Percentiles rank a stretch among this genome's conserved stretches.
phyloP scores from a whole-genome alignment of 495 filamentous ascomycete species.

The Extremus antarcticus region DNA sequence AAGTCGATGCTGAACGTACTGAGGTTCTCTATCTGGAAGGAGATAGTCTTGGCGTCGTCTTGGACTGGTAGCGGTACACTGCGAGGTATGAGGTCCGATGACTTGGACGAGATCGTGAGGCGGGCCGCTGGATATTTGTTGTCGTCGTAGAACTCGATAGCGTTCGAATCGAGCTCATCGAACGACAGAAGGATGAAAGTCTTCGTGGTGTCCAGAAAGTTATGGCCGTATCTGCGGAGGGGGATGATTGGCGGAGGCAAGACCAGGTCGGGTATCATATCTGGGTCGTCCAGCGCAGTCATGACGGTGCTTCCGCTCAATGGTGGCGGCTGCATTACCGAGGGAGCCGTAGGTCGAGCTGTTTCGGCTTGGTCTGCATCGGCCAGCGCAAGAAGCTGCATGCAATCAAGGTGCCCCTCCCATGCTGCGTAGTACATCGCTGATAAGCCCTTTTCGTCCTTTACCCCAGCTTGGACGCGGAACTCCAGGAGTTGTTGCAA shows the following conservation, averaged over 20 bases:
- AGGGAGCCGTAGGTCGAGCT: slow-evolving; percentile 28
- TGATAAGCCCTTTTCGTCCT: slow-evolving; percentile 84
- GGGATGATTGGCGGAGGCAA: slow-evolving; percentile 95
- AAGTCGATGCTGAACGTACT: slow-evolving; percentile 92
- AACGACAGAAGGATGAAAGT: slow-evolving; percentile 87
- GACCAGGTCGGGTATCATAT: slow-evolving; percentile 84
- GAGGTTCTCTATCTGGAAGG: slow-evolving; percentile 90
- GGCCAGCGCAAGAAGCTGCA: slow-evolving; percentile 54
- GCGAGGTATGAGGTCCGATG: slow-evolving; percentile 88
- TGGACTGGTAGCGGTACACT: slow-evolving; percentile 92
- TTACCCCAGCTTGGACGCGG: slow-evolving; percentile 59
- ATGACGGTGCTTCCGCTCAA: slow-evolving; percentile 29
- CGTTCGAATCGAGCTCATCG: slow-evolving; percentile 54
- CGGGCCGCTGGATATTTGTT: slow-evolving; percentile 91
- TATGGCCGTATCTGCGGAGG: slow-evolving; percentile 86
- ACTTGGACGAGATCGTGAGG: slow-evolving; percentile 89
- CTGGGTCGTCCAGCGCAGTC: slow-evolving; percentile 61
- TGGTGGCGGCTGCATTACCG: slow-evolving; percentile 2
- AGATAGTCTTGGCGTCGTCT: slow-evolving; percentile 82
- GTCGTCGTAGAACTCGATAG: slow-evolving; percentile 84
- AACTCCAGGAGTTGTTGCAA: slow-evolving; percentile 65
- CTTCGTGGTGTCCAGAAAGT: slow-evolving; percentile 86
- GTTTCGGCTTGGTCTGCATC: neutral
- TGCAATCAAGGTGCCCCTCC: slow-evolving; percentile 93
- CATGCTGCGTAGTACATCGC: slow-evolving; percentile 98